These are phyloP conservation scores for Fusarium musae DNA, from an alignment of 2,329 filamentous ascomycete species.

Conservation along the genomic window DNA sequence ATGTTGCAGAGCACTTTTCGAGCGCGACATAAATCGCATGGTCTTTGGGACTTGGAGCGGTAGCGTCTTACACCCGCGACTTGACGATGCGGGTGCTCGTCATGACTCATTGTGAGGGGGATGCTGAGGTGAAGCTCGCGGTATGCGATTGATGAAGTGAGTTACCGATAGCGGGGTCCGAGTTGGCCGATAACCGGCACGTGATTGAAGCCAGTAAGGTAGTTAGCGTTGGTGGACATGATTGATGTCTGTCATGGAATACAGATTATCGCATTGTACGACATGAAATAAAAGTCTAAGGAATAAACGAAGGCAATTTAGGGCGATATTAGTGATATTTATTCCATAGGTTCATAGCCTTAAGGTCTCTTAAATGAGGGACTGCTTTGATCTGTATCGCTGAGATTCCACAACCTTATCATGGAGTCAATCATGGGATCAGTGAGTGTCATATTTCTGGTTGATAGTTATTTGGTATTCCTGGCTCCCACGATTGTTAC, in stretches of 20 bases:
- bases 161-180: background rate
- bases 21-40: conserved; percentile 1
- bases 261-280: accelerated
- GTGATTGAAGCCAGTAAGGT: background rate
- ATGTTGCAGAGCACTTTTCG: conserved; percentile 45
- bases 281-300: accelerated
- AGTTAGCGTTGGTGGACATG: background rate
- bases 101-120: background rate
- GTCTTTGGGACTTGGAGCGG: conserved; percentile 1
- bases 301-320: accelerated
- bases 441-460: too few relatives aligned
- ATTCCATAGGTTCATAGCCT: too few relatives aligned
- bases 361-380: too few relatives aligned
- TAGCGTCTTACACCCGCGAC: background rate
- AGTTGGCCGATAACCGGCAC: background rate
- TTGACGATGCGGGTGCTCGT: background rate
- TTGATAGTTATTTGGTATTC: too few relatives aligned
- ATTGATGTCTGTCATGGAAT: background rate
- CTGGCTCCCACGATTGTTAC: too few relatives aligned
- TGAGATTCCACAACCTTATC: background rate
- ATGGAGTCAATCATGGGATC: background rate
- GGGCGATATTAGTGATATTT: accelerated
- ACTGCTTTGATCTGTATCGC: background rate
- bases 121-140: background rate
- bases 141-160: background rate